Evolutionary conservation across 1,284 basidiomycete species (phyloP), one percentile per base, ranked within the genome.

Genomic region (Leccinum colubrinum): DNA sequence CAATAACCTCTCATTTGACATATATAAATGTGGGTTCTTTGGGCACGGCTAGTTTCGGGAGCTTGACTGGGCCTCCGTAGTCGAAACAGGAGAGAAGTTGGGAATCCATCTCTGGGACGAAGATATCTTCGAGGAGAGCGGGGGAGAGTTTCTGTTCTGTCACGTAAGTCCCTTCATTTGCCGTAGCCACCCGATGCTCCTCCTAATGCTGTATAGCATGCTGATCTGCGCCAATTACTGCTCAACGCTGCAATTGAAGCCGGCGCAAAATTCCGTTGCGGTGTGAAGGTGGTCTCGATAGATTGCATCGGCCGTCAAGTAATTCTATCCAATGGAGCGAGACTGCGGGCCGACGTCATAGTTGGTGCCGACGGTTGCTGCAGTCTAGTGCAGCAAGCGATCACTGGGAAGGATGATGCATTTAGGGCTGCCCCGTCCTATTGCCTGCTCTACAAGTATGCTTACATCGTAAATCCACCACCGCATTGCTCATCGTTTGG

Each of bases 351-450:
- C 7, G 83, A 90, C 66, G 77, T 89, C n/a, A 78, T 90, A 56
- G 74, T 90, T 41, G 87, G 86, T 17, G 86, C 88, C 0, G 88
- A 89, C 66, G 88, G 88, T 6, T 72, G 75, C 39, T 58, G 65
- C 1, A 64, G 73, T 17, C 12, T 67, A 52, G 48, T 70, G 30
- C 61, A 66, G 41, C 57, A 67, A 70, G 59, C 69, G 17, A 68
- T 65, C 17, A 17, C 56, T 3, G 68, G 63, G 3, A 58, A 59
- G 17, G 43, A 5, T 8, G 63, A 70, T 52, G 59, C 59, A 15
- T 61, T 62, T 39, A 65, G 65, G 6, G 54, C 61, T 52, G 64
- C 72, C 2, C 59, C 68, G 53, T 50, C 62, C 41, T 64, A 70
- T 35, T 62, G 68, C 68, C 63, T 75, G 51, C 73, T 82, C 68